Conservation (phyloP, 805 yeast species). For the Candida insectalens region DNA sequence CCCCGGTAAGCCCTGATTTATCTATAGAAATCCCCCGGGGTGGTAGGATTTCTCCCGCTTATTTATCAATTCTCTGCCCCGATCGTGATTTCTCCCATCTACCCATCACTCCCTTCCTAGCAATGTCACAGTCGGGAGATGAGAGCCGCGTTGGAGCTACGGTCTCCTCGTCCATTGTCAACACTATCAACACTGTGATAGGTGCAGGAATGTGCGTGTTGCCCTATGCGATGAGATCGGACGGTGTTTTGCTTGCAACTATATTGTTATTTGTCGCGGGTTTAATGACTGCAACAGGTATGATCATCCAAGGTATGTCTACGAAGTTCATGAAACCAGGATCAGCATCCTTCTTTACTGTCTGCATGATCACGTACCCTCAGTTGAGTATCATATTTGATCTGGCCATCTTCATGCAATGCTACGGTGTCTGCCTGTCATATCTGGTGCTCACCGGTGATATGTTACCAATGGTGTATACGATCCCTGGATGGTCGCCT, state of each 20-base stretch:
- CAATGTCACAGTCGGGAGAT: too few relatives aligned
- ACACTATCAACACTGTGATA: slow-evolving; percentile 64
- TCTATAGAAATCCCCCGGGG: too few relatives aligned
- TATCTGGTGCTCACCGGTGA: slow-evolving; percentile 72
- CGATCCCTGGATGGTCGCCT: slow-evolving; percentile 26
- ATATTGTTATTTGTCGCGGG: slow-evolving; percentile 53
- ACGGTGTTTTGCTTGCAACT: slow-evolving; percentile 53
- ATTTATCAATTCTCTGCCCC: too few relatives aligned
- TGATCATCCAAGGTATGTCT: slow-evolving; percentile 51
- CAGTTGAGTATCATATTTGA: slow-evolving; percentile 62
- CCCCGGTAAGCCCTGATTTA: too few relatives aligned
- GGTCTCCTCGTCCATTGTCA: slow-evolving; percentile 49
- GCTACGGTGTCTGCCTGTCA: slow-evolving; percentile 69
- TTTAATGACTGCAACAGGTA: slow-evolving; percentile 55
- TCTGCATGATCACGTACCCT: slow-evolving; percentile 67
- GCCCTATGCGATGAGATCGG: slow-evolving; percentile 62
- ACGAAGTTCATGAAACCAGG: slow-evolving; percentile 47
- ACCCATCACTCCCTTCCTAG: too few relatives aligned
- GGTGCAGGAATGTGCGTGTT: slow-evolving; percentile 77
- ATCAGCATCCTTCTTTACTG: slow-evolving; percentile 61
- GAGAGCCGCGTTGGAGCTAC: slow-evolving; percentile 39
- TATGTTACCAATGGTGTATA: slow-evolving; percentile 48
- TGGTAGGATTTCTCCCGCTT: too few relatives aligned
- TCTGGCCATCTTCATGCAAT: slow-evolving; percentile 63
- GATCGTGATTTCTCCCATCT: too few relatives aligned